Evolutionary conservation across 352 stramenopile species (phyloP), one percentile per base, ranked within the genome.

Genomic region (Globisporangium lucens): DNA sequence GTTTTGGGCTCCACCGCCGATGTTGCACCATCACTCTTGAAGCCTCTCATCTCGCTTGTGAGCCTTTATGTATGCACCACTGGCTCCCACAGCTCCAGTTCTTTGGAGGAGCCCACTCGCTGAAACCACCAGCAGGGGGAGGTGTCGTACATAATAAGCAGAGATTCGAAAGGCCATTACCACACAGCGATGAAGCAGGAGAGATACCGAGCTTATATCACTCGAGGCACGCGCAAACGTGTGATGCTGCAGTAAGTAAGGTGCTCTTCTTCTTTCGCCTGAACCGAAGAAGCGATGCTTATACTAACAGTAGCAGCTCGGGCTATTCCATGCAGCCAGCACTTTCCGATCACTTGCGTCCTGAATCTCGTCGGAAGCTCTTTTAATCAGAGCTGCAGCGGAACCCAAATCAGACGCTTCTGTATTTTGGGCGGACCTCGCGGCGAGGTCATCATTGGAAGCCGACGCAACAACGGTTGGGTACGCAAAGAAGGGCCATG

Each of bases 371-470:
- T 29, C 15, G 38, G 20, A 5, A 8, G 49, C 27, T 43, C 24
- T 27, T 53, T 51, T 51, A 35, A 12, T 51, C n/a, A 17, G 38
- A 7, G 36, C 35, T 13, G 35, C 35, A 20, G n/a, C 3, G 30
- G 29, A 53, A n/a, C 24, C 58, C 35, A 65, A 70, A 70, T 66
- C 65, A 66, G 65, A 62, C 29, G 17, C 10, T 5, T 65, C 36
- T 29, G 35, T 70, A 70, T 66, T 70, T 70, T 66, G 57, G 65
- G 65, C 24, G 65, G 56, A 61, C 56, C 60, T 15, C 35, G 36
- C 15, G 8, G 7, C 13, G n/a, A 9, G 22, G 22, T 47, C 63
- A 56, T 41, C 33, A 49, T 10, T 30, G 13, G 6, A 46, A 63
- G 29, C 60, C 43, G 41, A 24, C 41, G 46, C 33, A 15, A 49